These are phyloP conservation scores for Megacollybia marginata DNA, from an alignment of 768 basidiomycete species.

Conservation along the genomic window DNA sequence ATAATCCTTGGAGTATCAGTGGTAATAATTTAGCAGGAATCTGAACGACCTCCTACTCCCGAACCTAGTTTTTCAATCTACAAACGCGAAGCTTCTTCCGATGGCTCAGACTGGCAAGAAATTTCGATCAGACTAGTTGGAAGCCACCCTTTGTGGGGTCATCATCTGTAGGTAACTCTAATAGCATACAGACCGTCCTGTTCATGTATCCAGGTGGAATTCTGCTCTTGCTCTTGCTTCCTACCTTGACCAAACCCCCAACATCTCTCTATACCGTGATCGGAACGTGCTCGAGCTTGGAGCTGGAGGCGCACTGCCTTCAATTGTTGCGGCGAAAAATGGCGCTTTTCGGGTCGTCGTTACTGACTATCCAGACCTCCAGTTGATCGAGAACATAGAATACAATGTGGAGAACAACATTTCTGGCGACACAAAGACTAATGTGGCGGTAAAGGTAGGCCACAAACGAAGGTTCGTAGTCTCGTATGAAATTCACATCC, in stretches of 20 bases:
- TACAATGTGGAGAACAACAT: slow-evolving; percentile 63
- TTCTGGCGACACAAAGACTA: background rate
- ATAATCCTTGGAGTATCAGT: slow-evolving; percentile 3
- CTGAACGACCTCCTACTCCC: slow-evolving; percentile 60
- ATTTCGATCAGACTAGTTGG: slow-evolving; percentile 69
- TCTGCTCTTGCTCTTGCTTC: slow-evolving; percentile 67
- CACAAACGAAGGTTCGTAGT: background rate
- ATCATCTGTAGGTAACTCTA: slow-evolving; percentile 46
- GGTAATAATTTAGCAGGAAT: slow-evolving; percentile 38
- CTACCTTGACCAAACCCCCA: slow-evolving; percentile 45
- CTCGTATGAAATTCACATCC: background rate
- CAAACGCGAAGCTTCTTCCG: slow-evolving; percentile 22
- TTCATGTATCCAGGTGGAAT: slow-evolving; percentile 57
- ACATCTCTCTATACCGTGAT: slow-evolving; percentile 37
- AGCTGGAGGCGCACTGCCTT: slow-evolving; percentile 87
- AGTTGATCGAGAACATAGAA: slow-evolving; percentile 67
- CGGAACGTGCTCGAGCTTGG: slow-evolving; percentile 76
- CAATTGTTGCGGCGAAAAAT: slow-evolving; percentile 64
- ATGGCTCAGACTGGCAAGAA: slow-evolving; percentile 24
- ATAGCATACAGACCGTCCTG: background rate
- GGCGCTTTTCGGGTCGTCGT: slow-evolving; percentile 72
- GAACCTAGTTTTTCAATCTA: slow-evolving; percentile 49
- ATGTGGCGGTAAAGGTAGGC: background rate
- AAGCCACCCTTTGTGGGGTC: slow-evolving; percentile 76
- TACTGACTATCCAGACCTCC: slow-evolving; percentile 87